phyloP scores from a whole-genome alignment of 2,329 filamentous ascomycete genomes.

The Seiridium unicorne region DNA sequence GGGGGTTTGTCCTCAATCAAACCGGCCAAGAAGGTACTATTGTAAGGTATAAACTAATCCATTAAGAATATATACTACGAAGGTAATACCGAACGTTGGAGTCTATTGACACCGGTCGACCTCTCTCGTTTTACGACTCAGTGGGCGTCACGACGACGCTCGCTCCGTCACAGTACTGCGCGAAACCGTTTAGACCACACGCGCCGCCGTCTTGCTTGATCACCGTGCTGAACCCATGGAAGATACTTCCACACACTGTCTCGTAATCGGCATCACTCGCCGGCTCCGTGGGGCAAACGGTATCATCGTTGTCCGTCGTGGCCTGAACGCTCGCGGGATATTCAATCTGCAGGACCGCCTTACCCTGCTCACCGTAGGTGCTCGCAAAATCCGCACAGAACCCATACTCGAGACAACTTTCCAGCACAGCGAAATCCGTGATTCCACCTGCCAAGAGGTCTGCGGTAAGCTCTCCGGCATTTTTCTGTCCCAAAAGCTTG shows the following conservation, averaged over 20 bases:
- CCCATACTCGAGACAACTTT: not conserved
- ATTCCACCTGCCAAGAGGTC: not conserved
- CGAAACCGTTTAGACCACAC: conserved; percentile 1
- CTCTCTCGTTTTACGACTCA: not conserved
- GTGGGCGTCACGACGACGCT: not conserved
- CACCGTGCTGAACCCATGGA: not conserved
- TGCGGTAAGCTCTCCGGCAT: conserved; percentile 1
- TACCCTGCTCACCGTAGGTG: not conserved
- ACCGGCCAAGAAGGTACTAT: too few relatives aligned
- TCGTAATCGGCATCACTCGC: not conserved
- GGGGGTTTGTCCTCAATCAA: too few relatives aligned
- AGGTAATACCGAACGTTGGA: not conserved
- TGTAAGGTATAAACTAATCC: too few relatives aligned
- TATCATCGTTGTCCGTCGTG: not conserved
- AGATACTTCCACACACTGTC: not conserved
- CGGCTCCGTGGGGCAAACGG: not conserved
- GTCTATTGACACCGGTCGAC: not conserved
- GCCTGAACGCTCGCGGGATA: not conserved
- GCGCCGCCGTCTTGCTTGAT: conserved; percentile 2
- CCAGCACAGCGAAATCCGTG: conserved; percentile 5
- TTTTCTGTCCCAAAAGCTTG: conserved; percentile 8
- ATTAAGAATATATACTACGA: too few relatives aligned
- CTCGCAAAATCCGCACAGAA: not conserved
- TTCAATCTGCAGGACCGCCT: conserved; percentile 8
- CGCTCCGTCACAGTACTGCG: conserved; percentile 3